These are phyloP conservation scores for Ganoderma resinaceum DNA, from an alignment of 1,284 basidiomycete species.

Conservation along the genomic window DNA sequence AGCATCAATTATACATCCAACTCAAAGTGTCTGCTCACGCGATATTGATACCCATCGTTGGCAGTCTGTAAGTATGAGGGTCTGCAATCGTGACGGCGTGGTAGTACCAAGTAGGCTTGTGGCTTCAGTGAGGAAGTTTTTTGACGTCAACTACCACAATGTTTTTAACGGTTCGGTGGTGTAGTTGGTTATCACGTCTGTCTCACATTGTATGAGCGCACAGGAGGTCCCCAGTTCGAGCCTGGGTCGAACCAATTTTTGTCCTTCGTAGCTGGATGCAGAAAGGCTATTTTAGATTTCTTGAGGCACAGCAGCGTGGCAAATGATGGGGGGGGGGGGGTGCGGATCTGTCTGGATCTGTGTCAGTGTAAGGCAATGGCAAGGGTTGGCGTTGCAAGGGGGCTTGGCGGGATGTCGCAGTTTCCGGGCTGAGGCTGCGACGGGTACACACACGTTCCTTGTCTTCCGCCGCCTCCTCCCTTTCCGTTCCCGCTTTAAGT, in stretches of 20 bases:
- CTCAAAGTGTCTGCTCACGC: slow-evolving; percentile 18
- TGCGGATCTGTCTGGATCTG: too few species aligned
- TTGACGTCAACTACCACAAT: too few species aligned
- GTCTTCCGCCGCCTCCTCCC: slow-evolving; percentile 10
- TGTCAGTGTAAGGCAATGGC: background rate
- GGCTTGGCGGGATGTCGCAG: background rate
- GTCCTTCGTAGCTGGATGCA: background rate
- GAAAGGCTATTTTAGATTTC: background rate
- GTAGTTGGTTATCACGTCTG: slow-evolving; percentile 44
- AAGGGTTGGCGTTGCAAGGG: too few species aligned
- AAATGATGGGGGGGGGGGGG: too few species aligned
- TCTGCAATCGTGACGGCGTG: background rate
- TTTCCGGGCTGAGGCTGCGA: background rate
- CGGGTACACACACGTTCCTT: slow-evolving; percentile 22
- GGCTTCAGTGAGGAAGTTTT: too few species aligned
- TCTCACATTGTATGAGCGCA: slow-evolving; percentile 35
- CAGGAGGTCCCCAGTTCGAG: slow-evolving; percentile 41
- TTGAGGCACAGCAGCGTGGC: background rate
- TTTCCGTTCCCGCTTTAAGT: slow-evolving; percentile 3
- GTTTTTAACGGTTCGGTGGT: slow-evolving; percentile 40
- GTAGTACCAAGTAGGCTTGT: too few species aligned
- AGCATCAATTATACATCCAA: background rate
- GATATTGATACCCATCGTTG: slow-evolving; percentile 33
- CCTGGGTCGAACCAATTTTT: slow-evolving; percentile 36
- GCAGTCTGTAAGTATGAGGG: too few species aligned